Conservation (phyloP, 495 filamentous ascomycete species). For the Xylaria venustula region DNA sequence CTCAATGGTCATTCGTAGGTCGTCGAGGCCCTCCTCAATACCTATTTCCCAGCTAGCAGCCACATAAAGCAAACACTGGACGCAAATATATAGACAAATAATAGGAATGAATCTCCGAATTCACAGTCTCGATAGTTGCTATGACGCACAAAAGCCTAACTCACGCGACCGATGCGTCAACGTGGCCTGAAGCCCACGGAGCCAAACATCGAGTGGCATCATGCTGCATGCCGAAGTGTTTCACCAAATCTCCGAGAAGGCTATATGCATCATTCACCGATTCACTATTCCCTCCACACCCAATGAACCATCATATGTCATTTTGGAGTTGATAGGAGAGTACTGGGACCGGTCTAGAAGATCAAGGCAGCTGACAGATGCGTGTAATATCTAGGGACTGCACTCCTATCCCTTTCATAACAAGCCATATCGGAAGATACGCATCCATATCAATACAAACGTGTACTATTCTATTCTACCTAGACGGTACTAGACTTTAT, state of each 20-base stretch:
- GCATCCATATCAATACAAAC: no score
- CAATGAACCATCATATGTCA: background rate
- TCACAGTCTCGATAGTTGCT: background rate
- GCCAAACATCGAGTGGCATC: background rate
- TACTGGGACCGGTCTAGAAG: background rate
- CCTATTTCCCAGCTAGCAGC: no score
- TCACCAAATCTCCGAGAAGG: conserved; percentile 30
- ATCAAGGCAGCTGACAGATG: background rate
- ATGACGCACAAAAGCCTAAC: conserved; percentile 1
- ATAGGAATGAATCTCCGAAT: background rate
- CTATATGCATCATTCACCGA: conserved; percentile 22
- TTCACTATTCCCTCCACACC: background rate
- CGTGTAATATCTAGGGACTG: no score
- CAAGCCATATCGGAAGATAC: no score
- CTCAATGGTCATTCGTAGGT: background rate
- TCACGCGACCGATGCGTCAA: background rate
- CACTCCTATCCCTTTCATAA: no score
- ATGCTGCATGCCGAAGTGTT: conserved; percentile 20
- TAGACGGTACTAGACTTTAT: no score
- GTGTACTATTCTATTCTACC: no score
- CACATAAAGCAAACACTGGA: no score
- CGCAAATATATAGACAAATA: no score
- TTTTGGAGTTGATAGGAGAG: background rate
- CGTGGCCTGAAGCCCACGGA: conserved; percentile 3
- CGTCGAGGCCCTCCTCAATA: no score